Conservation (phyloP, 306 rosid genomes). For the Hippophae gyantsensis region DNA sequence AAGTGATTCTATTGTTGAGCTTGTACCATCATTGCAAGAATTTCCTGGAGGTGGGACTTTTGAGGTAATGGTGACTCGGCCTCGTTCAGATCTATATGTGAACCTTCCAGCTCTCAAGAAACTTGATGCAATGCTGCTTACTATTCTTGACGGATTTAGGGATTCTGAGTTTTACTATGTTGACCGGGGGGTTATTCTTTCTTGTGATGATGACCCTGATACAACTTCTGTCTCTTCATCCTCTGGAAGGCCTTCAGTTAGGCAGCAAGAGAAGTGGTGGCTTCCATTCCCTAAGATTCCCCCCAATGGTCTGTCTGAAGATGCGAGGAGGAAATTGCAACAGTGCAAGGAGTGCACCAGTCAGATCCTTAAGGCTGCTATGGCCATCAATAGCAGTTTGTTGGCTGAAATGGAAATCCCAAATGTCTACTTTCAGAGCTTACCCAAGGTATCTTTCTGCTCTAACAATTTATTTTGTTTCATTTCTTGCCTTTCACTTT, state of each 20-base stretch:
- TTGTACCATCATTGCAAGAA: constrained; percentile 37
- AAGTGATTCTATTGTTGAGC: constrained; percentile 41
- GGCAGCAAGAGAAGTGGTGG: constrained; percentile 37
- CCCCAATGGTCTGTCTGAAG: constrained; percentile 27
- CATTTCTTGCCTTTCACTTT: not conserved
- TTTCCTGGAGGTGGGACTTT: constrained; percentile 32
- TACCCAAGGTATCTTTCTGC: constrained; percentile 29
- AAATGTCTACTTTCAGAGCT: constrained; percentile 24
- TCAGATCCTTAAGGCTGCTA: constrained; percentile 47
- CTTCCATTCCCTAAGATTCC: constrained; percentile 43
- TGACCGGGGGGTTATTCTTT: constrained; percentile 26
- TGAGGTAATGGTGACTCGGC: constrained; percentile 39
- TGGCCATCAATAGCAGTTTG: constrained; percentile 36
- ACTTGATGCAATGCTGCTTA: constrained; percentile 38
- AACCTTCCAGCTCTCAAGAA: constrained; percentile 44
- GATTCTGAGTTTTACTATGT: constrained; percentile 34
- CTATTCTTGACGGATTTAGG: constrained; percentile 30
- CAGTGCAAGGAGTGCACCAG: constrained; percentile 32
- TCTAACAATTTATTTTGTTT: not conserved
- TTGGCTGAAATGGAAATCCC: constrained; percentile 40
- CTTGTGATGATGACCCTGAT: constrained; percentile 19
- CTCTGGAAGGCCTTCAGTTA: constrained; percentile 15
- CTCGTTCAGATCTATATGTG: constrained; percentile 29
- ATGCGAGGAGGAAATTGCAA: constrained; percentile 30
- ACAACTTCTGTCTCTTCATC: constrained; percentile 12